Base-by-base conservation (phyloP, 345 rosid genomes). In the Kernera saxatilis region DNA sequence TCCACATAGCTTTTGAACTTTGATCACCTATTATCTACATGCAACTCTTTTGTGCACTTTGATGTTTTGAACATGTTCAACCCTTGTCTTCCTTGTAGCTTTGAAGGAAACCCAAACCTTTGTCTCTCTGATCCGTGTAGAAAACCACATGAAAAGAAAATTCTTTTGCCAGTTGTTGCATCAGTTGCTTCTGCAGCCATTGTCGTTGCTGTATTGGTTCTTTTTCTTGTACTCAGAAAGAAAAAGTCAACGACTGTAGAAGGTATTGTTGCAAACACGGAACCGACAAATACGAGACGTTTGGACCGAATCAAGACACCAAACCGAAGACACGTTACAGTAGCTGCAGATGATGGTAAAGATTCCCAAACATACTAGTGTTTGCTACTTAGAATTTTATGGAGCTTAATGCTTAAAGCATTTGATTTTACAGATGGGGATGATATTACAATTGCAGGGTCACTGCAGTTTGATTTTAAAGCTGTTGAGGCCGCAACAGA, bases 401-500 rank as follows among this genome's bases (percentile, higher is more conserved):
- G n/a, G n/a, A n/a, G n/a, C n/a, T n/a, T n/a, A n/a, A n/a, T n/a
- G n/a, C n/a, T n/a, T n/a, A n/a, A n/a, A n/a, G n/a, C n/a, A n/a
- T n/a, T 35, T 32, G n/a, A 39, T 27, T n/a, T 4, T 9, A 49
- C 49, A 85, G 88, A 3, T 45, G 21, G 3, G 19, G 67, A 55
- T 35, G 82, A 78, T 5, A 73, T 78, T 35, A 59, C 77, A 15
- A 64, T 44, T 29, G 67, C 36, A 58, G 86, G 82, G n/a, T 79
- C 84, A 6, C 69, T 84, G 62, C 85, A 84, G 53, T 73, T 57
- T 17, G 84, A 80, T 54, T 64, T 81, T 1, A 58, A 14, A 6
- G 63, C 77, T 0, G 74, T 86, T 6, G 53, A 77, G 75, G 65
- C 52, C 9, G 88, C 89, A 1, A n/a, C n/a, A n/a, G n/a, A n/a